Evolutionary conservation across 129 eudicot species (phyloP), one percentile per base, ranked within the genome.

Genomic region (Pulicaria dysenterica): DNA sequence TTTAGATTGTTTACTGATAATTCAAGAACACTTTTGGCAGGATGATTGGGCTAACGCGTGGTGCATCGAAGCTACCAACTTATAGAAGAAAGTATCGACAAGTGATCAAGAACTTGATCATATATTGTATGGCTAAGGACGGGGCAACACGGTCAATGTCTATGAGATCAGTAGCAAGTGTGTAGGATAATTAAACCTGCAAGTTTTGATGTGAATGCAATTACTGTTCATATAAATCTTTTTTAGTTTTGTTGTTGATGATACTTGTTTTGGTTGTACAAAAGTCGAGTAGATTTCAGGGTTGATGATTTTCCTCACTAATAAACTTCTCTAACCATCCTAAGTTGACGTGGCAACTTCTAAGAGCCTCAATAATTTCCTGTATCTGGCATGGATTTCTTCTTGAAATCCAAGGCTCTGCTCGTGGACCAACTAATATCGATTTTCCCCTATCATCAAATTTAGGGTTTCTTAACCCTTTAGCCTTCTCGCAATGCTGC

Each of bases 1-100:
- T 24, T 24, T 24, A 24, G 31, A 24, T 24, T 24, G 69, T 59
- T 53, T 19, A 7, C 7, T 76, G 15, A 44, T 31, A 19, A 66
- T 42, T 16, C 37, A 12, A 0, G 57, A 9, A 9, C 8, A 0
- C 0, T 9, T 68, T 69, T 72, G 74, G 72, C 84, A 94, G 99
- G 91, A 62, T 94, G 96, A 73, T 69, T 15, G 99, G 99, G 66
- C 78, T 94, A 84, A 78, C 64, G 37, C 88, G 97, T 56, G 82
- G 93, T 47, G 73, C 85, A 47, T 79, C 99, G 36, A 94, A 87
- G 83, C 81, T 94, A 16, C 99, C 99, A 8, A 94, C 99, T 12
- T 84, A 90, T 64, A 90, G 99, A 78, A 88, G 99, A 61, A 77
- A 55, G 79, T 94, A 64, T 80, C 77, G 91, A 4, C 87, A 86